Base-by-base conservation (phyloP, 768 basidiomycete genomes). In the Mycena albidolilacea region DNA sequence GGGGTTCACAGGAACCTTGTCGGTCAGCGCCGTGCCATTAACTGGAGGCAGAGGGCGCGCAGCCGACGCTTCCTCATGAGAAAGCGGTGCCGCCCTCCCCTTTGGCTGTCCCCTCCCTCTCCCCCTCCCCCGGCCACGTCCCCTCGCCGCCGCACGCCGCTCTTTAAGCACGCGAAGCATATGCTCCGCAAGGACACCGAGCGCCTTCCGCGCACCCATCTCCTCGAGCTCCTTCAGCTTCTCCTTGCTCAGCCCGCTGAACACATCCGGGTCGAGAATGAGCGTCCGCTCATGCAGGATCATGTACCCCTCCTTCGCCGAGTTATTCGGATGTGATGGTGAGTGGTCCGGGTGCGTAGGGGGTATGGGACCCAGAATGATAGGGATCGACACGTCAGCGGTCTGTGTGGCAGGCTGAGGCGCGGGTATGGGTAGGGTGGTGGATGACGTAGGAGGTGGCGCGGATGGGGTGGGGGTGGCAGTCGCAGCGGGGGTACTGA, bases 151-250 rank as follows among this genome's bases (percentile, higher is more conserved):
- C 41, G 79, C 38, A 78, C 81, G 69, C 35, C 85, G 89, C 80
- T 96, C 94, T 82, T 97, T 97, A 79, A 96, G 82, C 72, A 92
- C 94, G 66, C 93, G 89, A 54, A 96, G 94, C 80, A 97, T 95
- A 77, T 96, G 93, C 3, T 89, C 91, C 73, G 96, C 95, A 68
- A 97, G 84, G 23, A 95, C 91, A 75, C 90, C 89, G 64, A 97
- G 82, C 7, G 96, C 95, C 75, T 93, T 91, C 79, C 92, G 90
- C 0, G 95, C 94, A 2, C 95, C 95, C 80, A 96, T 89, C 64
- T 88, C 87, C 81, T 96, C 93, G 37, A 97, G 83, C 57, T 93
- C 92, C 69, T 87, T 88, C 55, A 97, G 83, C 80, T 93, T 93
- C 72, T 92, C 91, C 55, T 87, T 84, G 5, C 92, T 90, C 14